Conservation (phyloP, 768 basidiomycete genomes). For the Gyrodon lividus region DNA sequence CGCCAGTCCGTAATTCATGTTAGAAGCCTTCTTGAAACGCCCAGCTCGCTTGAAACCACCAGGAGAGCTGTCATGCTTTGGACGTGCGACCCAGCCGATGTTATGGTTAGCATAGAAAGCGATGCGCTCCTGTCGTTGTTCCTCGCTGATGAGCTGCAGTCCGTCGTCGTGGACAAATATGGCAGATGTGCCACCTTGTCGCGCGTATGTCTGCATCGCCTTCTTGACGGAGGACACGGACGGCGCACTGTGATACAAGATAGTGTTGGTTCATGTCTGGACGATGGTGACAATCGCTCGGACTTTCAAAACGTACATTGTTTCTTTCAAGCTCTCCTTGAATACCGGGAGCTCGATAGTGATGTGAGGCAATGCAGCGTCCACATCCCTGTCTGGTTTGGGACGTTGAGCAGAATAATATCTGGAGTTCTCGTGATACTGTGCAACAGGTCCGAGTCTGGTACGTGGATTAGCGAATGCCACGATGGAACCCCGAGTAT, state of each 20-base stretch:
- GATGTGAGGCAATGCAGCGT: constrained; percentile 66
- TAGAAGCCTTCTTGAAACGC: constrained; percentile 91
- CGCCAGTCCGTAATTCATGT: constrained; percentile 79
- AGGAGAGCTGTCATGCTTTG: constrained; percentile 38
- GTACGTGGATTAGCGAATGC: constrained; percentile 1
- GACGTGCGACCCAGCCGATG: constrained; percentile 61
- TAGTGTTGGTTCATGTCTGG: not conserved
- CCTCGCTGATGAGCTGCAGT: constrained; percentile 47
- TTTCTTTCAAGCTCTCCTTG: constrained; percentile 78
- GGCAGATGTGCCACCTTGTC: constrained; percentile 57
- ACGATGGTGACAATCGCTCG: not conserved
- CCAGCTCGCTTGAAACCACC: constrained; percentile 47
- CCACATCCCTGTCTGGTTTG: constrained; percentile 57
- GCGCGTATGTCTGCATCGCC: constrained; percentile 65
- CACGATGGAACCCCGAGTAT: not conserved
- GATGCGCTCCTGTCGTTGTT: constrained; percentile 47
- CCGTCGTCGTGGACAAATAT: constrained; percentile 66
- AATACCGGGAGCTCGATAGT: constrained; percentile 86
- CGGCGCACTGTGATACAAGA: constrained; percentile 48
- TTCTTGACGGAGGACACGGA: constrained; percentile 70
- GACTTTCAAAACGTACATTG: constrained; percentile 73
- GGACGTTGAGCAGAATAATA: constrained; percentile 77
- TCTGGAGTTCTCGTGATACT: constrained; percentile 79
- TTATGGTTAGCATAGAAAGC: constrained; percentile 55
- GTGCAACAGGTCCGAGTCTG: constrained; percentile 80